A percentile compares a stretch with the other conserved stretches of the same genome.
phyloP scores from a whole-genome alignment of 139 green algal species.

The Picochlorum sp. region DNA sequence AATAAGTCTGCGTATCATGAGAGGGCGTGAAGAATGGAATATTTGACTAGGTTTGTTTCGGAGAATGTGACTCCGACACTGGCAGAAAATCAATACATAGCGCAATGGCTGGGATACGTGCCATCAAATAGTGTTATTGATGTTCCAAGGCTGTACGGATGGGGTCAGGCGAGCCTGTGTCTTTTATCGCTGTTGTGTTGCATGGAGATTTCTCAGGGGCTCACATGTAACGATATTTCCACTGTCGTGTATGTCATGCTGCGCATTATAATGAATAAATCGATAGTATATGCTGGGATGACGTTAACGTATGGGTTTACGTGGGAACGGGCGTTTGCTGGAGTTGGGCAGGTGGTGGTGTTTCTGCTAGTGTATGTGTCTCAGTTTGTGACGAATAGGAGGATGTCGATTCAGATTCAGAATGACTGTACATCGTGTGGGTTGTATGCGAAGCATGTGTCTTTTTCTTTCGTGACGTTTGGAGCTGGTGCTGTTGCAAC shows the following conservation, averaged over 20 bases:
- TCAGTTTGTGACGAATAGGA: conserved; percentile 94
- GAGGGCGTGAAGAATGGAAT: no score
- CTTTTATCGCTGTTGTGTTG: no score
- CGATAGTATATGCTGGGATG: not conserved
- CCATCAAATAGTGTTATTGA: no score
- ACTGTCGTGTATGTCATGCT: not conserved
- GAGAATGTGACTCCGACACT: no score
- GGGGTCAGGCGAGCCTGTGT: no score
- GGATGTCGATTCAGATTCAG: conserved; percentile 22
- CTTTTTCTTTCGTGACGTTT: not conserved
- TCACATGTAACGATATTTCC: not conserved
- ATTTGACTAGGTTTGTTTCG: no score
- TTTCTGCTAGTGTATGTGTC: conserved; percentile 68
- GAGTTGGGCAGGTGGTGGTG: conserved; percentile 77
- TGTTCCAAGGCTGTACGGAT: no score
- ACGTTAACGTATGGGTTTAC: conserved; percentile 60
- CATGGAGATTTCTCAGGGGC: no score
- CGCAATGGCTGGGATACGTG: no score
- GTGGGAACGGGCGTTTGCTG: conserved; percentile 73
- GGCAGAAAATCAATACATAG: no score
- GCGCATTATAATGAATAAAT: not conserved
- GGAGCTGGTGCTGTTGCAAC: not conserved
- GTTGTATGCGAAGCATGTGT: not conserved
- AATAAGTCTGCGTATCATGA: no score
- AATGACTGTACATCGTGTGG: not conserved